Evolutionary conservation across 139 green algal genomes (phyloP).

Genomic region (Chlamydomonas applanata): DNA sequence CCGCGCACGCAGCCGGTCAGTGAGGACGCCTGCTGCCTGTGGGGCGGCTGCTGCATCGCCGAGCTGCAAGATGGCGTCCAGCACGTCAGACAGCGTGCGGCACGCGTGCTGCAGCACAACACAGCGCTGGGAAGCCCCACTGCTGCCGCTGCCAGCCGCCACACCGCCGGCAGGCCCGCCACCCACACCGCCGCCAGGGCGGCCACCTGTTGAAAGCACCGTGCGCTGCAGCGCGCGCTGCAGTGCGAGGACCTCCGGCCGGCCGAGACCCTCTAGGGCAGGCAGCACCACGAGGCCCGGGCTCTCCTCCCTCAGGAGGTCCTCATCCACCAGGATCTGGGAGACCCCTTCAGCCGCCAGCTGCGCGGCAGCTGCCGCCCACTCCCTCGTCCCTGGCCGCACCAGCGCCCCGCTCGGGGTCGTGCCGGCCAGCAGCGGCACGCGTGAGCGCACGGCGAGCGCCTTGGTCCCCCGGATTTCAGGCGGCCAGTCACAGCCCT

Average conservation of each 20-base stretch:
- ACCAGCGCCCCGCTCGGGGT: neutral
- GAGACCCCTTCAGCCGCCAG: neutral
- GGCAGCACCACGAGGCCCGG: slow-evolving; percentile 75
- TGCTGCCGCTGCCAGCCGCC: slow-evolving; percentile 12
- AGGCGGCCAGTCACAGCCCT: slow-evolving; percentile 70
- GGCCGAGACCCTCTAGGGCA: slow-evolving; percentile 34
- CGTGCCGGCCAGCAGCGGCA: neutral
- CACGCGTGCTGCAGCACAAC: slow-evolving; percentile 46
- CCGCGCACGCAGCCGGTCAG: slow-evolving; percentile 66
- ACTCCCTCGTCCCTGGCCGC: neutral
- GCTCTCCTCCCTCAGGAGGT: slow-evolving; percentile 55
- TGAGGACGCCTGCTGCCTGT: slow-evolving; percentile 53
- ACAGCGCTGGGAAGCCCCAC: neutral
- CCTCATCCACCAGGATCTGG: slow-evolving; percentile 60
- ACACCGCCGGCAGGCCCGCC: neutral
- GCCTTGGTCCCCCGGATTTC: slow-evolving; percentile 31
- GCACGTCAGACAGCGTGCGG: slow-evolving; percentile 69
- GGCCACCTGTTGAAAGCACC: neutral
- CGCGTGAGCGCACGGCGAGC: slow-evolving; percentile 3
- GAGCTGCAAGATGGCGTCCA: slow-evolving; percentile 78
- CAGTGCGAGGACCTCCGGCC: slow-evolving; percentile 33
- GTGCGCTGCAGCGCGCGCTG: slow-evolving; percentile 23
- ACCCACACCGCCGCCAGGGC: neutral
- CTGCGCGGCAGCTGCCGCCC: neutral
- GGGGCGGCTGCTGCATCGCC: slow-evolving; percentile 60